Evolutionary conservation across 306 rosid genomes (phyloP).

Genomic region (Trifolium pratense): DNA sequence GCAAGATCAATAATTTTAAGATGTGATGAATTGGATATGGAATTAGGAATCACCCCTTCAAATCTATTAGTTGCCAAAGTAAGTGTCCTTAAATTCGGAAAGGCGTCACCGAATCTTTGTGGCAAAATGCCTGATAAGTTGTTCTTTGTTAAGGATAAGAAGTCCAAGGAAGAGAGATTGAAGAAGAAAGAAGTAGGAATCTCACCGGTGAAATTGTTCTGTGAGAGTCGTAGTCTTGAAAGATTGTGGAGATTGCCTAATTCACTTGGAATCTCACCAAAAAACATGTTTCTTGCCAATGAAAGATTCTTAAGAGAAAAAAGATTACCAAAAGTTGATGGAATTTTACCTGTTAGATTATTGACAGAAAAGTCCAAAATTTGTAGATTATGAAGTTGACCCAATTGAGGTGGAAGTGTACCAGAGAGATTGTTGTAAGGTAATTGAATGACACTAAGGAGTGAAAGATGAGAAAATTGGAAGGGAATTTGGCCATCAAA

Average conservation of each 20-base stretch:
- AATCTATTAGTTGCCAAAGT: conserved; percentile 35
- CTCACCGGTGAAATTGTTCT: conserved; percentile 41
- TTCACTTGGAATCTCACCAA: conserved; percentile 46
- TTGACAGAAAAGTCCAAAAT: conserved; percentile 44
- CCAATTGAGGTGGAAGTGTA: conserved; percentile 39
- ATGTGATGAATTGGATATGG: conserved; percentile 51
- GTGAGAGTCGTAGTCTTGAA: conserved; percentile 34
- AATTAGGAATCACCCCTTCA: conserved; percentile 45
- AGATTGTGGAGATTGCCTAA: conserved; percentile 45
- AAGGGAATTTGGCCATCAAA: conserved; percentile 49
- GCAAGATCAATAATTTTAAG: conserved; percentile 35
- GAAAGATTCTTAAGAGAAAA: conserved; percentile 31
- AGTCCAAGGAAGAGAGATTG: conserved; percentile 43
- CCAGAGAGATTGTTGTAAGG: conserved; percentile 44
- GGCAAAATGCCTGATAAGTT: conserved; percentile 44
- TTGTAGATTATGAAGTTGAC: conserved; percentile 27
- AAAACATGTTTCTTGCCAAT: conserved; percentile 38
- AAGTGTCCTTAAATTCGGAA: conserved; percentile 40
- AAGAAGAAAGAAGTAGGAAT: conserved; percentile 47
- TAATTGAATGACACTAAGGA: conserved; percentile 28
- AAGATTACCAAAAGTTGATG: conserved; percentile 44
- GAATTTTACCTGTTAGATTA: conserved; percentile 47
- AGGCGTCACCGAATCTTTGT: conserved; percentile 4
- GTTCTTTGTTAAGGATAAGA: conserved; percentile 41
- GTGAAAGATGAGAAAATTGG: conserved; percentile 32